These are phyloP conservation scores for Coemansia sp. DNA, from an alignment of 192 early-diverging fungal species.

Conservation along the genomic window DNA sequence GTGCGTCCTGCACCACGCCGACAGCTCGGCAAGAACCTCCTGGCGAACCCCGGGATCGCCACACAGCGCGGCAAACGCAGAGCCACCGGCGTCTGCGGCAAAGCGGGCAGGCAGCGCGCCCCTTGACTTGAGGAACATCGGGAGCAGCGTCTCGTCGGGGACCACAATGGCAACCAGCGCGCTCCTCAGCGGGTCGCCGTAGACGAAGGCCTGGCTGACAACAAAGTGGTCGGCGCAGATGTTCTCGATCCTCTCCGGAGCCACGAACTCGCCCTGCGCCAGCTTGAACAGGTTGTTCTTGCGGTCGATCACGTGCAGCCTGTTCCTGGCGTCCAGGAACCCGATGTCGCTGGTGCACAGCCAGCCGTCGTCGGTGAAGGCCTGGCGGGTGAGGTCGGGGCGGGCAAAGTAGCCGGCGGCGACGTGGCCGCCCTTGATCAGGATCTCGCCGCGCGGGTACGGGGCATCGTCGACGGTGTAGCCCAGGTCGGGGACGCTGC, in stretches of 20 bases:
- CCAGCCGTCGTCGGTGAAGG: constrained; percentile 85
- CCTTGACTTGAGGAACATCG: constrained; percentile 38
- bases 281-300: constrained; percentile 86
- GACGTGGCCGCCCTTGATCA: constrained; percentile 74
- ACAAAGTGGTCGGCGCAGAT: constrained; percentile 59
- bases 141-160: constrained; percentile 62
- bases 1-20: constrained; percentile 57
- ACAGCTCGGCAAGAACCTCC: constrained; percentile 57
- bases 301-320: constrained; percentile 78
- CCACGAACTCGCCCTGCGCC: constrained; percentile 75
- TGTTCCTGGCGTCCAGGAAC: constrained; percentile 63
- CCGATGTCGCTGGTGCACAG: constrained; percentile 84
- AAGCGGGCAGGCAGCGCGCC: constrained; percentile 4
- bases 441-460: constrained; percentile 85
- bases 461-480: constrained; percentile 79
- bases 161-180: constrained; percentile 74
- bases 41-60: constrained; percentile 51
- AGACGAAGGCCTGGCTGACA: constrained; percentile 72
- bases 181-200: constrained; percentile 77
- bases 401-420: constrained; percentile 79
- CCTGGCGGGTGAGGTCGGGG: constrained; percentile 71
- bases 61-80: constrained; percentile 61
- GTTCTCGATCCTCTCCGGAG: constrained; percentile 85
- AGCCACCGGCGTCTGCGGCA: constrained; percentile 22
- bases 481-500: constrained; percentile 85